Evolutionary conservation across 768 basidiomycete genomes (phyloP), one percentile per base, ranked within the genome.

Genomic region (Hericium erinaceus): DNA sequence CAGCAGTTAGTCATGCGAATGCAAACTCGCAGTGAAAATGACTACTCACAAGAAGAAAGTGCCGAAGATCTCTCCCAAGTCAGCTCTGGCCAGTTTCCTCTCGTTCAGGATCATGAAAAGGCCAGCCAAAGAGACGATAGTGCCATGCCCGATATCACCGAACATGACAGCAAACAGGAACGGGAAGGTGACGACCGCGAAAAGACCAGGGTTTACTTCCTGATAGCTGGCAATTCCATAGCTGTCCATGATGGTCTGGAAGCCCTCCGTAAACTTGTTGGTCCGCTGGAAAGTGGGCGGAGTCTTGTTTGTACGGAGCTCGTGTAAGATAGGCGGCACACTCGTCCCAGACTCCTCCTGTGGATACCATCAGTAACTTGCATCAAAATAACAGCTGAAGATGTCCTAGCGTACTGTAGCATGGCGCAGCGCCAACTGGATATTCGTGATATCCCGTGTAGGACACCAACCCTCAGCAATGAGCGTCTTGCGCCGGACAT

Each of bases 101-200:
- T 99, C 97, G n/a, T 80, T 76, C 56, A 87, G 56, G 67, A 98
- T 92, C 91, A 98, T 93, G 58, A 81, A 84, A 2, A 85, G 57
- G 3, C 92, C 95, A 16, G 85, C 82, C 44, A 79, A 66, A 61
- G 89, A 79, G 64, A 91, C 88, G 66, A 98, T 84, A 59, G 82
- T 75, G 33, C 93, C 97, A 72, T 99, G 97, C 3, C 97, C 97
- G 67, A 98, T 90, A 72, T 99, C 97, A 66, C 97, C 97, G 68
- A 99, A 99, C 97, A 99, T 99, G 74, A 99, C 92, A 4, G 93
- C 95, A 66, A 98, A 99, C 63, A 99, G 73, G 83, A 99, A 98
- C 0, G 97, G 97, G 83, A 97, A 97, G 1, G 94, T 97, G 64
- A 89, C 75, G 63, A 91, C 76, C 0, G 92, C 92, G 71, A 95